These are phyloP conservation scores for Wallacemonas collosoma DNA, from an alignment of 208 protist genomes.

Conservation along the genomic window DNA sequence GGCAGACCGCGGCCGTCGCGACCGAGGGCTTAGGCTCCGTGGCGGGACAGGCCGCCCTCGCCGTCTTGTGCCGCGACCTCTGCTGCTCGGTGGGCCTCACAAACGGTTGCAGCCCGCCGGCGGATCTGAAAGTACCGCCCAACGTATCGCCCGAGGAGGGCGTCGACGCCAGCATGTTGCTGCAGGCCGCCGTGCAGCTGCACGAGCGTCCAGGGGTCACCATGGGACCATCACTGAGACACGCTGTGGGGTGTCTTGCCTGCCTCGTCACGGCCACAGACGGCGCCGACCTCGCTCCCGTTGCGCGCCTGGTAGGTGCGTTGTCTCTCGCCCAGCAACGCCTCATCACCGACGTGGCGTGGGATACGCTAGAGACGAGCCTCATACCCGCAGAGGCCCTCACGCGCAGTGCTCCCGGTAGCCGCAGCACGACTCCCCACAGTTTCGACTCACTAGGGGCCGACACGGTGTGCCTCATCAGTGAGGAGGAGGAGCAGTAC, in stretches of 20 bases:
- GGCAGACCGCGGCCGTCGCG: slow-evolving; percentile 25
- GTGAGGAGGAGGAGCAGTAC: slow-evolving; percentile 15
- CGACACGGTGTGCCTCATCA: slow-evolving; percentile 14
- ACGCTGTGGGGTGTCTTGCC: slow-evolving; percentile 64
- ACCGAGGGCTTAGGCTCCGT: slow-evolving; percentile 31
- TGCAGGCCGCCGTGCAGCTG: slow-evolving; percentile 33
- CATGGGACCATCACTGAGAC: slow-evolving; percentile 60
- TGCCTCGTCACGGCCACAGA: slow-evolving; percentile 43
- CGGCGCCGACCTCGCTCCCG: slow-evolving; percentile 18
- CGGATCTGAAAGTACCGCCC: slow-evolving; percentile 21
- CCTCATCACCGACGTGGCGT: slow-evolving; percentile 33
- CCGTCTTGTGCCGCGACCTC: slow-evolving; percentile 50
- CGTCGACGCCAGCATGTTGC: slow-evolving; percentile 30
- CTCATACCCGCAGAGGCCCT: slow-evolving; percentile 1
- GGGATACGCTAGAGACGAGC: slow-evolving; percentile 23
- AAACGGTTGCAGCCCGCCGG: slow-evolving; percentile 54
- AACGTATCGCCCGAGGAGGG: slow-evolving; percentile 15
- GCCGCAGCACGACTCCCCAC: background rate
- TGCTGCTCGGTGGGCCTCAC: slow-evolving; percentile 36
- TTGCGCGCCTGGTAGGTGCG: slow-evolving; percentile 21
- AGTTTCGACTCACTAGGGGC: background rate
- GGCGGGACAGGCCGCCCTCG: slow-evolving; percentile 52
- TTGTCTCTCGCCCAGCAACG: slow-evolving; percentile 21
- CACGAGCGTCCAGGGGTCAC: slow-evolving; percentile 16
- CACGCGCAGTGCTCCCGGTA: background rate